phyloP scores from a whole-genome alignment of 768 basidiomycete species.

The Multifurca ochricompacta region DNA sequence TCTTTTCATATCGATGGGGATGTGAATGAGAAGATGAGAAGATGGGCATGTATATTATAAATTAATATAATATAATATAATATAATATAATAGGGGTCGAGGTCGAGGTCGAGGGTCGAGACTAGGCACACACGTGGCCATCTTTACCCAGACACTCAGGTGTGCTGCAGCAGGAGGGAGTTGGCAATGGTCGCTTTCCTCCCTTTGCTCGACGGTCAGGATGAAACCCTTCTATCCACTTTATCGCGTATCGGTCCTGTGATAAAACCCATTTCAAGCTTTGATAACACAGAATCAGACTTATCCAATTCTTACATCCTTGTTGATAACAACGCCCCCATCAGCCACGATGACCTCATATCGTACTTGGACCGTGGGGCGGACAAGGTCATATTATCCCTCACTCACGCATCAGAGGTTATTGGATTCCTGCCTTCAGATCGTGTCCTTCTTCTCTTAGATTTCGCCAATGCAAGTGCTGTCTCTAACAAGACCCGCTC shows the following conservation, averaged over 20 bases:
- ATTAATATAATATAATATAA: no score
- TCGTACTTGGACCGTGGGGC: slow-evolving; percentile 71
- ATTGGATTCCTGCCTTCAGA: slow-evolving; percentile 62
- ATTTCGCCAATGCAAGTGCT: slow-evolving; percentile 63
- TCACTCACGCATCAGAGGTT: slow-evolving; percentile 56
- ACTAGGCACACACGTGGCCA: no score
- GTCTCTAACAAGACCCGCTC: slow-evolving; percentile 68
- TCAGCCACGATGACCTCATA: slow-evolving; percentile 48
- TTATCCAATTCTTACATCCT: slow-evolving; percentile 41
- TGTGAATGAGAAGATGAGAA: no score
- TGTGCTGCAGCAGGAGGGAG: no score
- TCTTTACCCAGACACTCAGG: no score
- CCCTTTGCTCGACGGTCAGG: slow-evolving; percentile 36
- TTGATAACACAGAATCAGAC: slow-evolving; percentile 25
- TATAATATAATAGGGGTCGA: no score
- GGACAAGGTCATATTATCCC: slow-evolving; percentile 70
- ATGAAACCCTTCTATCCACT: slow-evolving; percentile 45
- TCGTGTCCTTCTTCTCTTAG: slow-evolving; percentile 69
- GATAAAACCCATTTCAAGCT: slow-evolving; percentile 36
- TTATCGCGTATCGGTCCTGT: slow-evolving; percentile 74
- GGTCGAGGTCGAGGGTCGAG: no score
- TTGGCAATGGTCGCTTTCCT: slow-evolving; percentile 27
- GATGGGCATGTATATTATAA: no score
- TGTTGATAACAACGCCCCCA: slow-evolving; percentile 40
- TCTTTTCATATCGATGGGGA: no score